Base-by-base conservation (phyloP, 2,329 filamentous ascomycete species). In the Xylaria sp. region DNA sequence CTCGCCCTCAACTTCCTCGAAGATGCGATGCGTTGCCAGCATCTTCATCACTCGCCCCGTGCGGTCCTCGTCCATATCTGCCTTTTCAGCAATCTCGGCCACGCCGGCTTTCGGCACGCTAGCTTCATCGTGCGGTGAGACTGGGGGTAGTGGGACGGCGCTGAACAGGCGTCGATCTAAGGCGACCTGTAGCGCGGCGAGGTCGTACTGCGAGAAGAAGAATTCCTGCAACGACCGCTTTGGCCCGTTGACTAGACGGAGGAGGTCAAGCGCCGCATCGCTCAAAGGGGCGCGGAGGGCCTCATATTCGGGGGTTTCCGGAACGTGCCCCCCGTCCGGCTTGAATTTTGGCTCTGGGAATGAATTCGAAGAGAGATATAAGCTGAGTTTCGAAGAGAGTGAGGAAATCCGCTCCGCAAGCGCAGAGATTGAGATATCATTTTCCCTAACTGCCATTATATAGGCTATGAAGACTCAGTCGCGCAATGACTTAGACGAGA, bases 61-160 rank as follows among this genome's bases (percentile, higher is more conserved):
- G 9, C 70, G 67, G 37, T 69, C 67, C 56, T 58, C 59, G 47
- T 72, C 70, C 58, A 73, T 68, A 1, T 63, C 64, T 6, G 64
- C 65, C 41, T 58, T 63, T 4, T 40, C 10, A 4, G 69, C 68
- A 10, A 72, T 54, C 41, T 65, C 54, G 35, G 44, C 58, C 4
- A 67, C 41, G 19, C 47, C 44, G 21, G 53, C 58, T 9, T 7
- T 41, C 13, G 37, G 54, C 37, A 11, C 27, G 6, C 9, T 17
- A 27, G 23, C 54, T 15, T 17, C 48, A 17, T 47, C 40, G 21
- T 43, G 17, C 19, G 43, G 17, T 9, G 38, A 19, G 10, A 19
- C 43, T 3, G 46, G 19, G 10, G 61, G 38, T 2, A 62, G 40
- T 9, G 68, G 67, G 7, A 69, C 51, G 27, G 54, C 40, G n/a